phyloP scores from a whole-genome alignment of 1,284 basidiomycete genomes.

The Ceratorhiza oryzae-sativae region DNA sequence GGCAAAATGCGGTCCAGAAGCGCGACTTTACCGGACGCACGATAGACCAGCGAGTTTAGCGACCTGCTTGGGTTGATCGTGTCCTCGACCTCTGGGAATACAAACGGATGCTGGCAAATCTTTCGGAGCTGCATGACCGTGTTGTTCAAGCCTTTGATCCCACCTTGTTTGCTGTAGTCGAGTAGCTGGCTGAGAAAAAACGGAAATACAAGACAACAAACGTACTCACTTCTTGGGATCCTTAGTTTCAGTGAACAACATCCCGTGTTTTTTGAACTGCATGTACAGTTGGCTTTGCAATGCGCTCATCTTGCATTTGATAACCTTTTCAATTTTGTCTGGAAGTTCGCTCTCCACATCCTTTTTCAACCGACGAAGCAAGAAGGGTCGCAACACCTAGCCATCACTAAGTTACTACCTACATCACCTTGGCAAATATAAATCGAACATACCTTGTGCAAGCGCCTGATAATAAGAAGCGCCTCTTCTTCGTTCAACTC shows the following conservation, averaged over 20 bases:
- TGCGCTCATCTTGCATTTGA: conserved; percentile 97
- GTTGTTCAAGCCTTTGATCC: conserved; percentile 91
- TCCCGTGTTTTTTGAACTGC: conserved; percentile 97
- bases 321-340: conserved; percentile 99
- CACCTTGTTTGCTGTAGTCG: conserved; percentile 65
- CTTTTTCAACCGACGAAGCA: conserved; percentile 96
- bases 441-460: conserved; percentile 97
- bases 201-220: not conserved
- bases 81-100: conserved; percentile 95
- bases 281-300: conserved; percentile 96
- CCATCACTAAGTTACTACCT: conserved; percentile 97
- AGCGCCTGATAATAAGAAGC: conserved; percentile 93
- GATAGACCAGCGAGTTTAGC: conserved; percentile 85
- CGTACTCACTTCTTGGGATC: conserved; percentile 70
- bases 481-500: conserved; percentile 99
- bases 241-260: conserved; percentile 84
- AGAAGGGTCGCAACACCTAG: conserved; percentile 94
- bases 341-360: conserved; percentile 98
- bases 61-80: conserved; percentile 84
- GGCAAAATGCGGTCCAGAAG: conserved; percentile 92
- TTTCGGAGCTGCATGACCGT: conserved; percentile 99
- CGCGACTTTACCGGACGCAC: conserved; percentile 94
- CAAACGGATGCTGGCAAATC: conserved; percentile 98
- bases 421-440: conserved; percentile 96
- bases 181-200: not conserved